phyloP scores from a whole-genome alignment of 2,329 filamentous ascomycete species.

The Verticillium longisporum region DNA sequence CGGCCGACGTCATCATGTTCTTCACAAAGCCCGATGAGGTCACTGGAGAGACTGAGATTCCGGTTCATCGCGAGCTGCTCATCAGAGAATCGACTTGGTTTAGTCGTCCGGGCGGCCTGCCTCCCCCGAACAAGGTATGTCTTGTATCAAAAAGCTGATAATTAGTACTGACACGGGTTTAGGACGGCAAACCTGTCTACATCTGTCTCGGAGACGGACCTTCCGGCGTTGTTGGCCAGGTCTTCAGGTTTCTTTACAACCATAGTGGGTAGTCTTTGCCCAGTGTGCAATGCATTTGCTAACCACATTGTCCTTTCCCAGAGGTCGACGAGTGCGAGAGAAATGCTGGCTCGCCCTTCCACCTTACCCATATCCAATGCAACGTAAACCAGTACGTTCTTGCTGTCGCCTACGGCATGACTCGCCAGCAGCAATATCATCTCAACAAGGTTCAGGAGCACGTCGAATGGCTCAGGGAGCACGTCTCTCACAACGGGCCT shows the following conservation, averaged over 20 bases:
- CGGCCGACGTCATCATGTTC: conserved; percentile 1
- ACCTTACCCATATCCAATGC: conserved; percentile 21
- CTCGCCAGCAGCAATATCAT: conserved; percentile 11
- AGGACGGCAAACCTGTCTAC: conserved; percentile 20
- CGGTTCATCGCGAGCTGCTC: conserved; percentile 24
- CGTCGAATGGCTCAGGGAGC: conserved; percentile 1
- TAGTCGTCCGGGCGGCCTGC: conserved; percentile 19
- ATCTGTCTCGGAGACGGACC: background rate
- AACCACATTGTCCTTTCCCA: background rate
- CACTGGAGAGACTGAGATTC: background rate
- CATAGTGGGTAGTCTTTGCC: conserved; percentile 17
- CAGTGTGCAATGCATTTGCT: background rate
- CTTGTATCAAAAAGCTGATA: background rate
- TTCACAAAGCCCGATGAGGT: conserved; percentile 1
- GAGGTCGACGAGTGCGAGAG: background rate
- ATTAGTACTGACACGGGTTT: background rate
- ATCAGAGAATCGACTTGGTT: conserved; percentile 25
- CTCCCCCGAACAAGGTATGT: conserved; percentile 19
- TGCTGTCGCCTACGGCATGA: conserved; percentile 21
- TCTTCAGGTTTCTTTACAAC: conserved; percentile 28
- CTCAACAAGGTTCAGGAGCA: conserved; percentile 1
- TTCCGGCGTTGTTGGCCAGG: conserved; percentile 2
- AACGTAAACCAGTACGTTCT: conserved; percentile 24
- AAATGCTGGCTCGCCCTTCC: conserved; percentile 14
- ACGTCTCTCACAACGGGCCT: background rate